These are phyloP conservation scores for Dipteronia sinensis DNA, from an alignment of 345 rosid genomes.

Conservation along the genomic window DNA sequence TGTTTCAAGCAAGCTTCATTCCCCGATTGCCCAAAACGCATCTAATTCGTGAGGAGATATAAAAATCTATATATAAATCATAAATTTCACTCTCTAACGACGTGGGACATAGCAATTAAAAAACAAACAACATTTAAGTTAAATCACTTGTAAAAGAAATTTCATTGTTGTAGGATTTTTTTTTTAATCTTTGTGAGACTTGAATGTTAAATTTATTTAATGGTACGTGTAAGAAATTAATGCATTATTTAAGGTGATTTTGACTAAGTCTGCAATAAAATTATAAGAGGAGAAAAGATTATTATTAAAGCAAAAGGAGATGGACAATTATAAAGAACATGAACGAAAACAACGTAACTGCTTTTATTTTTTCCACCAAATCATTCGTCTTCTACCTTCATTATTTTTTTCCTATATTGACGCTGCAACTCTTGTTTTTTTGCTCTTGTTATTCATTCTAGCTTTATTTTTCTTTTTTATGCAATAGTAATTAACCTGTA, in stretches of 20 bases:
- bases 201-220: background rate
- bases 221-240: background rate
- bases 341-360: constrained; percentile 34
- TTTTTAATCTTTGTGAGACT: background rate
- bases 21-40: too few relatives aligned
- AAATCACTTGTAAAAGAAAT: background rate
- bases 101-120: too few relatives aligned
- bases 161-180: constrained; percentile 12
- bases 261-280: constrained; percentile 7
- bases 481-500: too few relatives aligned
- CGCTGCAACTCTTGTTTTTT: constrained; percentile 20
- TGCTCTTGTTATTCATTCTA: background rate
- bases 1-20: too few relatives aligned
- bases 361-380: constrained; percentile 24
- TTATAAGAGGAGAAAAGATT: constrained; percentile 8
- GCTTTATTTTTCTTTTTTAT: background rate
- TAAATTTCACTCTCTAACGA: too few relatives aligned
- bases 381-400: constrained; percentile 24
- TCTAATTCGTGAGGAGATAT: too few relatives aligned
- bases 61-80: too few relatives aligned
- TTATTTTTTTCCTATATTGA: background rate
- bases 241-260: constrained; percentile 4
- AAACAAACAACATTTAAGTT: constrained; percentile 10
- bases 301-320: background rate
- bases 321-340: background rate